These are phyloP conservation scores for Trametes meyenii DNA, from an alignment of 768 basidiomycete species.

Conservation along the genomic window DNA sequence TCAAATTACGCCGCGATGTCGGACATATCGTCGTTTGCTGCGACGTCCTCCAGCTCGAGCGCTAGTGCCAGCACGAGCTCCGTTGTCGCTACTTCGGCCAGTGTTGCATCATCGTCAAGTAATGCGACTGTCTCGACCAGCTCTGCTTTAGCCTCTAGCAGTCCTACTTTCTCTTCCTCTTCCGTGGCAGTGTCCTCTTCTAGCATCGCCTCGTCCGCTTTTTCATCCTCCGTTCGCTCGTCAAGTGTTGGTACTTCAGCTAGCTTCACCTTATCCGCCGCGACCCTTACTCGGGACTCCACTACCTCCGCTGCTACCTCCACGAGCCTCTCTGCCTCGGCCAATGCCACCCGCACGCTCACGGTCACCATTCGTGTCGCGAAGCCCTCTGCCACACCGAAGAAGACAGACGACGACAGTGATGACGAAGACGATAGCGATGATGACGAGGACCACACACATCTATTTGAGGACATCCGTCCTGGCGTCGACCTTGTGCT, in stretches of 20 bases:
- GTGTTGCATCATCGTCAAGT: background rate
- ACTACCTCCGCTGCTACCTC: background rate
- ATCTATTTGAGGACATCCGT: background rate
- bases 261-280: background rate
- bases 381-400: conserved; percentile 8
- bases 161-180: conserved; percentile 18
- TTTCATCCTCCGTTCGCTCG: background rate
- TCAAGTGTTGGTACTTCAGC: background rate
- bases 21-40: background rate
- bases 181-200: background rate
- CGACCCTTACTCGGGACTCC: background rate
- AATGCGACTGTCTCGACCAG: conserved; percentile 8
- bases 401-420: conserved; percentile 12
- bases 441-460: conserved; percentile 2
- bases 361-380: conserved; percentile 21
- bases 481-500: background rate
- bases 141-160: background rate
- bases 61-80: conserved; percentile 12
- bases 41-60: conserved; percentile 7
- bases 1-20: conserved; percentile 17
- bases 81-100: conserved; percentile 8
- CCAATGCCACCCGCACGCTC: conserved; percentile 9
- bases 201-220: background rate
- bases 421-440: conserved; percentile 18
- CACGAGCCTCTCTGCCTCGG: background rate